Base-by-base conservation (phyloP, 2,329 filamentous ascomycete genomes). In the Zymoseptoria passerinii region DNA sequence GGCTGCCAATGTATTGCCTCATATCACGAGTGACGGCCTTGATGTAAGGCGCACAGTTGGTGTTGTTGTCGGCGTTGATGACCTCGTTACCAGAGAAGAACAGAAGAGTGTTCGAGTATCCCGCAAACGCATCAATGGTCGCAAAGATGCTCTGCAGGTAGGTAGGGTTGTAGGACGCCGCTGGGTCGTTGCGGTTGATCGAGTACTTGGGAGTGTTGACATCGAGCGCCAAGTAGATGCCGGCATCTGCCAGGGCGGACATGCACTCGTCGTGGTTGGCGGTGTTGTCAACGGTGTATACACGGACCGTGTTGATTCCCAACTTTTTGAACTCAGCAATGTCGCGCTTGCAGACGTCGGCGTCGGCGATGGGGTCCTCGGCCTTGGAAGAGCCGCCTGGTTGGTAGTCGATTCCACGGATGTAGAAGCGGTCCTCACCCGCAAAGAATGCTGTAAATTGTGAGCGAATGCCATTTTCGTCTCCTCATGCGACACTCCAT, bases 201-300 rank as follows among this genome's bases (percentile, higher is more conserved):
- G 90, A 94, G 81, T 95, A 95, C 65, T 84, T 80, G 65, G 90
- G 89, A n/a, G 82, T 92, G 83, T 95, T 95, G 79, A 94, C 88
- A 69, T 96, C 91, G 54, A 95, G 80, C 44, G 95, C 89, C 55
- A 95, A 83, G 80, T 96, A 96, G 79, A 96, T 96, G 68, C 89
- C 89, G 63, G 90, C 91, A 68, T 88, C 88, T 55, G 84, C 86
- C 61, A 96, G 81, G 51, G 82, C 80, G 61, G 81, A 78, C 92
- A 96, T 96, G 80, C 92, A 96, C 62, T 84, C 81, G 68, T 92
- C 86, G 77, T 96, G 92, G 74, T 87, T 76, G 67, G 80, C 77
- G 54, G 85, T 86, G 81, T 96, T 96, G 80, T 96, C 92, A 66
- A 95, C 86, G 16, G 88, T 90, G 81, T 96, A 96, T 62, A 96